Evolutionary conservation across 1,284 basidiomycete genomes (phyloP), one percentile per base, ranked within the genome.

Genomic region (Ustilago xerochloae): DNA sequence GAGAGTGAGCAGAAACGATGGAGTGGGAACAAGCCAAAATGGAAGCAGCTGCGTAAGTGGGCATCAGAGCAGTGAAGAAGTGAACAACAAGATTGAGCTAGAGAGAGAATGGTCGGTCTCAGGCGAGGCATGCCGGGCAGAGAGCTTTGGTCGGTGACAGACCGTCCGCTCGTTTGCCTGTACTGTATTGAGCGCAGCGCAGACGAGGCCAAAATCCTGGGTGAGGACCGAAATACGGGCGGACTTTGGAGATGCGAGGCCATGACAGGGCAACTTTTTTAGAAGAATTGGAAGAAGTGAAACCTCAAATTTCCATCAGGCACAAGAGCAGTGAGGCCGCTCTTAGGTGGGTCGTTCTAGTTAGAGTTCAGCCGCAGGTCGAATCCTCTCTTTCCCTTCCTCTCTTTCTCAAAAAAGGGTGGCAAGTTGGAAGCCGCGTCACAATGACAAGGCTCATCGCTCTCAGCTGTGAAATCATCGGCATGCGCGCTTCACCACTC

Each of bases 281-380:
- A 28, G 29, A 18, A 51, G 55, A 55, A 56, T 69, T 63, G 30
- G 66, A 69, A 69, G 66, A 69, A 63, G 12, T 63, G 54, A 64
- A 55, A 43, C 41, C 41, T 43, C 39, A 24, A 35, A 33, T 22
- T 47, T 7, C 15, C 4, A 30, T 22, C 18, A 32, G 46, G 46
- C 26, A 47, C 28, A 30, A n/a, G 15, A 47, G 46, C 28, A 47
- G 46, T 47, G 26, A 47, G 18, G 16, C 30, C 33, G 33, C 33
- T 35, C n/a, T n/a, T n/a, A n/a, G n/a, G 24, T 24, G 16, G 13
- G 22, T 15, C 2, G n/a, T 20, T 43, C 26, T 43, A 24, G 22
- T 24, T 43, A 43, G 41, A 16, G 41, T 43, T 43, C 41, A 43
- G 41, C 41, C 48, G 33, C 18, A 50, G 33, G 48, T 24, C 36